A percentile compares a stretch with the other conserved stretches of the same genome.
phyloP scores from a whole-genome alignment of 2,329 filamentous ascomycete species.

The Aureobasidium melanogenum region DNA sequence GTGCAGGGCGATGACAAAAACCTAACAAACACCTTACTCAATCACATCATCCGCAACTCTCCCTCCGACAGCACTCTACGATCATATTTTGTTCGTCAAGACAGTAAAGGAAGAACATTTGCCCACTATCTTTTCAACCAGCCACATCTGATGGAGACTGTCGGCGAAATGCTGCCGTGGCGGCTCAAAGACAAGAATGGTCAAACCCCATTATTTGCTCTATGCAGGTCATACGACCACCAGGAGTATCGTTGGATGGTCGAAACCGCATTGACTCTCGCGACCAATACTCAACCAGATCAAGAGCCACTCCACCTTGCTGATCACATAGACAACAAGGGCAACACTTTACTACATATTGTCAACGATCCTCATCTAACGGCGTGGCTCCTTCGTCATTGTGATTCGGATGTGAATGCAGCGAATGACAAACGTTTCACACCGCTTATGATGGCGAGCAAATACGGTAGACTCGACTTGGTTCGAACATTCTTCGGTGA shows the following conservation, averaged over 20 bases:
- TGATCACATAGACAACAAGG: slow-evolving; percentile 84
- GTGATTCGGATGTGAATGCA: slow-evolving; percentile 93
- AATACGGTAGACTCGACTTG: slow-evolving; percentile 91
- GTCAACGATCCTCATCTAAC: slow-evolving; percentile 78
- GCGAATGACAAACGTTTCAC: slow-evolving; percentile 94
- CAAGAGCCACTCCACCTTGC: slow-evolving; percentile 76
- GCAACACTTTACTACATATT: slow-evolving; percentile 93
- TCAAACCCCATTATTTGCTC: slow-evolving; percentile 91
- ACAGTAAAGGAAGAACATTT: slow-evolving; percentile 76
- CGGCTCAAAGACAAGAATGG: slow-evolving; percentile 88
- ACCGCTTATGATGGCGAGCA: slow-evolving; percentile 94
- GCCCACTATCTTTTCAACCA: slow-evolving; percentile 96
- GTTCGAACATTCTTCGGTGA: slow-evolving; percentile 83
- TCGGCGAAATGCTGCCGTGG: slow-evolving; percentile 79
- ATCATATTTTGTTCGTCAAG: slow-evolving; percentile 65
- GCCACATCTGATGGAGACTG: slow-evolving; percentile 65
- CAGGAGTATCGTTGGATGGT: slow-evolving; percentile 82
- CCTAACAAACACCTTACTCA: slow-evolving; percentile 65
- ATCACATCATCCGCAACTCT: slow-evolving; percentile 53
- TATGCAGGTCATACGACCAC: slow-evolving; percentile 94
- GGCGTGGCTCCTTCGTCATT: slow-evolving; percentile 64
- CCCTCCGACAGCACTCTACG: slow-evolving; percentile 48
- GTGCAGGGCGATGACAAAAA: slow-evolving; percentile 73
- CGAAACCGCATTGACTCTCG: slow-evolving; percentile 65
- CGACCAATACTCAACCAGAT: slow-evolving; percentile 67